phyloP scores from a whole-genome alignment of 164 flowering plant species.

The Macadamia tetraphylla region DNA sequence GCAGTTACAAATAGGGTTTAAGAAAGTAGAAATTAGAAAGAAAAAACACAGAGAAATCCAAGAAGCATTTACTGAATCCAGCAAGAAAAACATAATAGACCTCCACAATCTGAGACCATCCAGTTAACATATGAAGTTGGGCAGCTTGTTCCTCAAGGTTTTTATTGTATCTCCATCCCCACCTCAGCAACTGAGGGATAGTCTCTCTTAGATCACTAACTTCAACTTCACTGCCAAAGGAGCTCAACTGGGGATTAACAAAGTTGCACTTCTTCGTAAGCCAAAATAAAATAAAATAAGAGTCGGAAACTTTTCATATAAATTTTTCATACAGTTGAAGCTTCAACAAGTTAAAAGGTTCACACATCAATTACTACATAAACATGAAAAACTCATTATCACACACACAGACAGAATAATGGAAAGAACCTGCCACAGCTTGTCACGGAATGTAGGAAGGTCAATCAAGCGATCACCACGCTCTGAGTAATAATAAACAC shows the following conservation, averaged over 20 bases:
- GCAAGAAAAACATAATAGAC: constrained; percentile 27
- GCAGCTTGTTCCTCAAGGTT: constrained; percentile 99
- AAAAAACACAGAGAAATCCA: neutral
- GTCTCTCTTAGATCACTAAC: constrained; percentile 63
- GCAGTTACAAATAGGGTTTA: neutral
- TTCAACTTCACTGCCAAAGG: constrained; percentile 57
- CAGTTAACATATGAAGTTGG: constrained; percentile 93
- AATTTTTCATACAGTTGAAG: neutral
- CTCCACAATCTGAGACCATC: constrained; percentile 98
- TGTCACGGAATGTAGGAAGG: constrained; percentile 72
- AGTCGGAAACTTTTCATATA: neutral
- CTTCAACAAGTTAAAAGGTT: neutral
- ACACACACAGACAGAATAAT: neutral
- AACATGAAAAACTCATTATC: neutral
- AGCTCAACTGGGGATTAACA: constrained; percentile 43
- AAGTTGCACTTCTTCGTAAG: constrained; percentile 41
- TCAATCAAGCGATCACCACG: constrained; percentile 94
- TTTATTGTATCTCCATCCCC: constrained; percentile 93
- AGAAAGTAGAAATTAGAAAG: neutral
- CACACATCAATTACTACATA: neutral
- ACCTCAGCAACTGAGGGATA: constrained; percentile 69
- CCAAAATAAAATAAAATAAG: neutral
- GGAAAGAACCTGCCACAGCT: constrained; percentile 78
- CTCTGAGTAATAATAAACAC: constrained; percentile 82
- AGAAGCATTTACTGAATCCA: neutral